Evolutionary conservation across 768 basidiomycete species (phyloP).

Genomic region (Mycena amicta): DNA sequence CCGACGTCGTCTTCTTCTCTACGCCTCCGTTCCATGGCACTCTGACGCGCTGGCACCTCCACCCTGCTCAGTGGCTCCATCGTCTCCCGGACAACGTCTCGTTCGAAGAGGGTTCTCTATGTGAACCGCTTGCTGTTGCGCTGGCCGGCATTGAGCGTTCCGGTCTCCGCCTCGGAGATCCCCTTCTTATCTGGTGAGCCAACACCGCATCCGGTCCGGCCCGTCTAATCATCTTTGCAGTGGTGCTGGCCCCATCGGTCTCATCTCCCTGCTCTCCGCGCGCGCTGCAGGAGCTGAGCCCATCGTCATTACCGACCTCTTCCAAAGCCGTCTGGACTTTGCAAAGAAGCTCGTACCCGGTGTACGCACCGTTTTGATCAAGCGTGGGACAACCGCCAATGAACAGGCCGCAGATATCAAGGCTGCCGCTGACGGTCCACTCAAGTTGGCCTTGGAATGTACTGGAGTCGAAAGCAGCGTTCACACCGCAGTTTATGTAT

Average conservation of each 20-base stretch:
- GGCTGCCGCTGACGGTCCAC: conserved; percentile 46
- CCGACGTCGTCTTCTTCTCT: conserved; percentile 64
- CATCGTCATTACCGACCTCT: conserved; percentile 68
- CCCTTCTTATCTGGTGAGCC: conserved; percentile 60
- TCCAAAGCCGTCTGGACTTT: conserved; percentile 67
- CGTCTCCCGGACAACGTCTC: conserved; percentile 62
- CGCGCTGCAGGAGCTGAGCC: conserved; percentile 72
- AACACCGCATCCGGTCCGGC: not conserved
- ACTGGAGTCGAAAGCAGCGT: conserved; percentile 67
- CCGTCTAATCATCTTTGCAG: conserved; percentile 32
- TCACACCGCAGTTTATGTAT: conserved; percentile 57
- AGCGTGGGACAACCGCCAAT: conserved; percentile 46
- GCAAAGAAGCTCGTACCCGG: conserved; percentile 63
- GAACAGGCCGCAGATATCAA: conserved; percentile 57
- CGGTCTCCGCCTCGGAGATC: conserved; percentile 65
- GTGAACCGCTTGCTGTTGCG: conserved; percentile 69
- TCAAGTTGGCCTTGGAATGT: conserved; percentile 63
- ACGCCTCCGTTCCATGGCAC: conserved; percentile 75
- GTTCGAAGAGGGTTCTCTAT: conserved; percentile 69
- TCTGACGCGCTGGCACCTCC: conserved; percentile 65
- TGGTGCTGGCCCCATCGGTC: conserved; percentile 70
- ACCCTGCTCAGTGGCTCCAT: conserved; percentile 70
- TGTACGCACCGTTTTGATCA: conserved; percentile 58
- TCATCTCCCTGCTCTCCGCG: conserved; percentile 62
- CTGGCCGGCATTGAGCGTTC: conserved; percentile 69